phyloP scores from a whole-genome alignment of 2,329 filamentous ascomycete species.

The Alternaria sp. region DNA sequence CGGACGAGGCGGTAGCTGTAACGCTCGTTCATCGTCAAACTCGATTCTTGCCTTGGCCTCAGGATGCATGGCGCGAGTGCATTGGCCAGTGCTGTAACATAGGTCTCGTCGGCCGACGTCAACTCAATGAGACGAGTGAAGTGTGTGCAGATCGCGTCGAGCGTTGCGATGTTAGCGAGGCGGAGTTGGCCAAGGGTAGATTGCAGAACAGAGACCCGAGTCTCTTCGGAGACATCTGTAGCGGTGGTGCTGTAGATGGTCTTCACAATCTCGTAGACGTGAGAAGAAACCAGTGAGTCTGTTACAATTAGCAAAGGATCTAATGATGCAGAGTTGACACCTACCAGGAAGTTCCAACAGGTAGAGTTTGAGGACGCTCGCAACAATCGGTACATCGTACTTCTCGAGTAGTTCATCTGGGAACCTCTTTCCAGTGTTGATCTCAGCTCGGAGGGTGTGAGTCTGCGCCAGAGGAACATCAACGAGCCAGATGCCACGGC shows the following conservation, averaged over 20 bases:
- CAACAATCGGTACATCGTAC: conserved; percentile 93
- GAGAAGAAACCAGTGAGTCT: conserved; percentile 98
- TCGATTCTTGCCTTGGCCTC: conserved; percentile 84
- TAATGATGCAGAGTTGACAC: conserved; percentile 33
- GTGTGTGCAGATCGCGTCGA: conserved; percentile 97
- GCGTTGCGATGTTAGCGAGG: conserved; percentile 96
- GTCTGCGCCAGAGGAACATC: conserved; percentile 86
- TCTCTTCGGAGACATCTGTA: conserved; percentile 67
- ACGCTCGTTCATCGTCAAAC: conserved; percentile 92
- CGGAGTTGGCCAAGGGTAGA: conserved; percentile 94
- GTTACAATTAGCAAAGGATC: conserved; percentile 24
- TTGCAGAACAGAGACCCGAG: conserved; percentile 88
- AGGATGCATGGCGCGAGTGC: conserved; percentile 84
- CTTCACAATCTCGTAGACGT: conserved; percentile 98
- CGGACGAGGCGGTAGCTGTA: conserved; percentile 89
- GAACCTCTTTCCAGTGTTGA: conserved; percentile 88
- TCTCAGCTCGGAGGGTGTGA: conserved; percentile 78
- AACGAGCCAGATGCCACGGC: conserved; percentile 90
- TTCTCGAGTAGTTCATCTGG: conserved; percentile 78
- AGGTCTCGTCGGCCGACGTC: conserved; percentile 91
- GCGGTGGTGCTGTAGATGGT: conserved; percentile 92
- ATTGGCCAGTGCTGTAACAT: conserved; percentile 75
- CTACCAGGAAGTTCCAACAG: conserved; percentile 90
- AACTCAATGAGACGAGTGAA: conserved; percentile 96
- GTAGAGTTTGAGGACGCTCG: conserved; percentile 91